Base-by-base conservation (phyloP, 23 red algal species). In the Gracilaria caudata region DNA sequence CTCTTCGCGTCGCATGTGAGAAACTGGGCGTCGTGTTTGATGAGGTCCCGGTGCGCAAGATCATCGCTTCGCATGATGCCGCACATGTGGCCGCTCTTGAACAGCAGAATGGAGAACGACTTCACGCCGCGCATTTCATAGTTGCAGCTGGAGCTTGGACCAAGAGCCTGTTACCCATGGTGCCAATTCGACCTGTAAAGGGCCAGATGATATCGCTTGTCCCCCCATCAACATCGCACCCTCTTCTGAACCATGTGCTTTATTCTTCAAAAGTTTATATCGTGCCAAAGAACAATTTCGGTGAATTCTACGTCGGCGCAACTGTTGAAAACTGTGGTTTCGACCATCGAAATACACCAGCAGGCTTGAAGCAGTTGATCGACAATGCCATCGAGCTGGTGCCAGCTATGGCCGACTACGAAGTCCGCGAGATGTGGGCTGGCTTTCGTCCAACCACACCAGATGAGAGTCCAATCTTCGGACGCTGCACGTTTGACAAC, bases 161-260 rank as follows among this genome's bases (percentile, higher is more conserved):
- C 7, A 73, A 79, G 9, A 59, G 44, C 25, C 38, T 98, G 58
- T 44, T 99, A 21, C 89, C 91, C 21, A 59, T 68, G n/a, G 32
- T 98, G 36, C 97, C 97, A 29, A 78, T 99, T 29, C 76, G 73
- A n/a, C 97, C 97, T 0, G 60, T 95, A 17, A 99, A 99, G 63
- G 97, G 97, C 3, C 97, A 99, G 89, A 95, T 99, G 93, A 66
- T 99, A 38, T 60, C 64, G 30, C 64, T 99, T 23, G 51, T 75
- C n/a, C 94, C 94, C 9, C 41, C 66, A 16, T 23, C 30, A n/a
- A 32, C 29, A 6, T 57, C 46, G n/a, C 21, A 58, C 3, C 66
- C 40, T 57, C 35, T 73, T 24, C 80, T 95, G 17, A 75, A 86
- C 20, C 85, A 83, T 28, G 89, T 95, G 1, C 54, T 99, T 13